These are phyloP conservation scores for Chimonanthus praecox DNA, from an alignment of 164 flowering plant species.

Conservation along the genomic window DNA sequence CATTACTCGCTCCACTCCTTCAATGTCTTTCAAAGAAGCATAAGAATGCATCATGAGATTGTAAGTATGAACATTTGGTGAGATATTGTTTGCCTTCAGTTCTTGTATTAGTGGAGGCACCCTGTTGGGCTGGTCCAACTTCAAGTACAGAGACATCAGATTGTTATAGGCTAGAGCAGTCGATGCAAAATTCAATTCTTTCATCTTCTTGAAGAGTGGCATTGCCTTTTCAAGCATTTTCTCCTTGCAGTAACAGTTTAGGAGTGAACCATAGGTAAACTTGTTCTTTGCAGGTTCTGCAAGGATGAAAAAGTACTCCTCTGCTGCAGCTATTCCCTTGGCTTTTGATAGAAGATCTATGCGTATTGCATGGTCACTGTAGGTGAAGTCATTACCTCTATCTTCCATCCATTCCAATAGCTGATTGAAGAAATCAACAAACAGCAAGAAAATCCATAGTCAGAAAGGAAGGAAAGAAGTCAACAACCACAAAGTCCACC, in stretches of 20 bases:
- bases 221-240: conserved; percentile 46
- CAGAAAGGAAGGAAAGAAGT: no score
- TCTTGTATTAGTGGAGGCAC: conserved; percentile 40
- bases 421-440: conserved; percentile 28
- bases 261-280: conserved; percentile 54
- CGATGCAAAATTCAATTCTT: conserved; percentile 24
- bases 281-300: conserved; percentile 22
- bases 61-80: conserved; percentile 26
- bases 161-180: conserved; percentile 36
- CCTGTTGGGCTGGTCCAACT: conserved; percentile 46
- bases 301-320: conserved; percentile 44
- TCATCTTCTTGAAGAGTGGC: conserved; percentile 49
- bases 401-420: conserved; percentile 72
- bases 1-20: conserved; percentile 46
- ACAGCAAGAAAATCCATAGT: background rate
- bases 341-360: conserved; percentile 52
- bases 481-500: no score
- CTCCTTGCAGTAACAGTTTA: conserved; percentile 54
- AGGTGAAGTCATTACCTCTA: conserved; percentile 27
- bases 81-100: conserved; percentile 49
- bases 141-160: conserved; percentile 49
- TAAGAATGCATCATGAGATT: conserved; percentile 48
- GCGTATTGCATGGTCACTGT: conserved; percentile 35
- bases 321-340: conserved; percentile 52
- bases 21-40: conserved; percentile 38